Conservation (phyloP, 2,329 filamentous ascomycete genomes). For the Fusarium sp. region DNA sequence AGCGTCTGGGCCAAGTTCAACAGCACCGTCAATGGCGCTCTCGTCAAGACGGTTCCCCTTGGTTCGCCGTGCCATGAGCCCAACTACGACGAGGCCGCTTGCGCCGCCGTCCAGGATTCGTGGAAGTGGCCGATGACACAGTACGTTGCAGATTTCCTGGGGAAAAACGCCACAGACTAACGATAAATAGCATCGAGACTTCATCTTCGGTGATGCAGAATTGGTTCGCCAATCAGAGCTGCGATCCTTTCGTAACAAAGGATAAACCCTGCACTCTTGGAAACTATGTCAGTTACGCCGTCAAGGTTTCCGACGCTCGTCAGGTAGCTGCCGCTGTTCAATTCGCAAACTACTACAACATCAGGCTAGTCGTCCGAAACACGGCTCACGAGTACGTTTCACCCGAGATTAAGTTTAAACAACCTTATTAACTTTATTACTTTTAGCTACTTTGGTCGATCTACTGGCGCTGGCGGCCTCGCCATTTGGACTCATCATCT, state of each 20-base stretch:
- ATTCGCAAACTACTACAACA: slow-evolving; percentile 55
- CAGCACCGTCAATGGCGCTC: slow-evolving; percentile 60
- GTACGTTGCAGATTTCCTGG: slow-evolving; percentile 48
- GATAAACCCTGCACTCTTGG: slow-evolving; percentile 57
- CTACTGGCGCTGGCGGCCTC: slow-evolving; percentile 56
- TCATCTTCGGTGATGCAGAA: slow-evolving; percentile 57
- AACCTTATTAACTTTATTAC: slow-evolving; percentile 1
- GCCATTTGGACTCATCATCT: slow-evolving; percentile 56
- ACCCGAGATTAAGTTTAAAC: neutral
- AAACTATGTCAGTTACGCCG: slow-evolving; percentile 56
- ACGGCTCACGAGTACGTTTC: slow-evolving; percentile 46
- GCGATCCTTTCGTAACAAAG: slow-evolving; percentile 55
- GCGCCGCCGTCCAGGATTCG: slow-evolving; percentile 54
- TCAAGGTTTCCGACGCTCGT: slow-evolving; percentile 49
- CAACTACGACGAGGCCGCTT: slow-evolving; percentile 59
- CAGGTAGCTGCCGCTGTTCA: slow-evolving; percentile 52
- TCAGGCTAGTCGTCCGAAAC: slow-evolving; percentile 53
- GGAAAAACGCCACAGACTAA: neutral
- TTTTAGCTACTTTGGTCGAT: slow-evolving; percentile 49
- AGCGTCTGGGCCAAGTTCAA: slow-evolving; percentile 63
- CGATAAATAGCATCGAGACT: slow-evolving; percentile 47
- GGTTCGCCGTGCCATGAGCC: slow-evolving; percentile 63
- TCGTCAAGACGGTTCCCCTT: slow-evolving; percentile 64
- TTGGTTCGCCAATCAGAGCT: slow-evolving; percentile 54
- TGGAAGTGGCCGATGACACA: slow-evolving; percentile 62